Percentiles rank a stretch among this genome's conserved stretches.
Evolutionary conservation across 163 green algal species (phyloP).

Genomic region (Picocystis sp.): DNA sequence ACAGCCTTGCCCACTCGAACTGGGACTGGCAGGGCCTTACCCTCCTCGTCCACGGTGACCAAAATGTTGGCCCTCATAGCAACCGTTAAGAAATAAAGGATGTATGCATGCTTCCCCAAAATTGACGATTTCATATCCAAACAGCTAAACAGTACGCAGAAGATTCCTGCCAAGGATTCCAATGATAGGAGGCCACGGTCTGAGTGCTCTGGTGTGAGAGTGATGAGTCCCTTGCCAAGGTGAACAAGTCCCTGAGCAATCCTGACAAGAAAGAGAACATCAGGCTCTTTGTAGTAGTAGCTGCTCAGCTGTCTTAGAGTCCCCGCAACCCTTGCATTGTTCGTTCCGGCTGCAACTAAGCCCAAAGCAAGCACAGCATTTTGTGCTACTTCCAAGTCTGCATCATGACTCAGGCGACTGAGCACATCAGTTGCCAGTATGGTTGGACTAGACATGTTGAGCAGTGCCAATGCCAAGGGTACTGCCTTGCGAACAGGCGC

Average conservation of each 20-base stretch:
- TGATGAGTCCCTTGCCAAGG: constrained; percentile 92
- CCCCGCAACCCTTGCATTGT: constrained; percentile 82
- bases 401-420: constrained; percentile 77
- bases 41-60: constrained; percentile 72
- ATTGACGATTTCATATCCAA: constrained; percentile 67
- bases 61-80: constrained; percentile 92
- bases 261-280: constrained; percentile 72
- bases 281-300: constrained; percentile 96
- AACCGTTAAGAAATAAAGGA: constrained; percentile 76
- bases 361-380: constrained; percentile 77
- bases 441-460: constrained; percentile 70
- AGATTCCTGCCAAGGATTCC: constrained; percentile 48
- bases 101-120: constrained; percentile 69
- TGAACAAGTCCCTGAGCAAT: constrained; percentile 78
- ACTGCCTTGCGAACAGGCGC: constrained; percentile 42
- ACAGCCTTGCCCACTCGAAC: constrained; percentile 84
- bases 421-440: constrained; percentile 81
- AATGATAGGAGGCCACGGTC: constrained; percentile 63
- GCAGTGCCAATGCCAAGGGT: constrained; percentile 72
- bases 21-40: constrained; percentile 57
- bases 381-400: constrained; percentile 62
- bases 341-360: constrained; percentile 79
- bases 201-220: constrained; percentile 74
- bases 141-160: constrained; percentile 53
- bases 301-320: constrained; percentile 71